phyloP scores from a whole-genome alignment of 2,329 filamentous ascomycete species.

The Pestalotiopsis sp. region DNA sequence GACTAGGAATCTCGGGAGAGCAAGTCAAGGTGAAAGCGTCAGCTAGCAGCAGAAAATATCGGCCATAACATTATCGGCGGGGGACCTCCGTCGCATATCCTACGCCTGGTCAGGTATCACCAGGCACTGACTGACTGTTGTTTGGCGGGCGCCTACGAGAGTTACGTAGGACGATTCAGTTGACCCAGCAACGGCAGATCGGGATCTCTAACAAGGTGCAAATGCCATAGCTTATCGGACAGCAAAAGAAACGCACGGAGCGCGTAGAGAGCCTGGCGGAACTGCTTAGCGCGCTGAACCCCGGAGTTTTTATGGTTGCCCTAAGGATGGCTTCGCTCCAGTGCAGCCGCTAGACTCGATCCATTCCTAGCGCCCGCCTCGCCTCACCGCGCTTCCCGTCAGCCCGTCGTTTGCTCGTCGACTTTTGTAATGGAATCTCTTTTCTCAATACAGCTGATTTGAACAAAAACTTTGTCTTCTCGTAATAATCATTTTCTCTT shows the following conservation, averaged over 20 bases:
- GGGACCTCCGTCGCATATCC: neutral
- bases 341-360: neutral
- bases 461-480: neutral
- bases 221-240: neutral
- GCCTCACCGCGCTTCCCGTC: neutral
- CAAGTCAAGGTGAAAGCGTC: neutral
- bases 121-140: neutral
- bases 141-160: neutral
- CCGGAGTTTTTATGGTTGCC: neutral
- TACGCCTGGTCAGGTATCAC: neutral
- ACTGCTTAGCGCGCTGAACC: neutral
- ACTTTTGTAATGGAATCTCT: neutral
- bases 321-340: neutral
- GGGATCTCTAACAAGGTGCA: neutral
- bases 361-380: neutral
- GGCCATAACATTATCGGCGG: neutral
- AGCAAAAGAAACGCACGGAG: neutral
- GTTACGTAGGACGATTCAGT: neutral
- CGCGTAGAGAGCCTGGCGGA: neutral
- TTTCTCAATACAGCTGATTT: neutral
- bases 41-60: neutral
- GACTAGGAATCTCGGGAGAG: neutral
- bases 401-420: neutral
- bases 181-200: slow-evolving; percentile 11
- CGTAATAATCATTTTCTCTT: neutral